Percentiles rank a stretch among this genome's conserved stretches.
These are phyloP conservation scores for Ambispora gerdemannii DNA, from an alignment of 192 early-diverging fungal species.

Conservation along the genomic window DNA sequence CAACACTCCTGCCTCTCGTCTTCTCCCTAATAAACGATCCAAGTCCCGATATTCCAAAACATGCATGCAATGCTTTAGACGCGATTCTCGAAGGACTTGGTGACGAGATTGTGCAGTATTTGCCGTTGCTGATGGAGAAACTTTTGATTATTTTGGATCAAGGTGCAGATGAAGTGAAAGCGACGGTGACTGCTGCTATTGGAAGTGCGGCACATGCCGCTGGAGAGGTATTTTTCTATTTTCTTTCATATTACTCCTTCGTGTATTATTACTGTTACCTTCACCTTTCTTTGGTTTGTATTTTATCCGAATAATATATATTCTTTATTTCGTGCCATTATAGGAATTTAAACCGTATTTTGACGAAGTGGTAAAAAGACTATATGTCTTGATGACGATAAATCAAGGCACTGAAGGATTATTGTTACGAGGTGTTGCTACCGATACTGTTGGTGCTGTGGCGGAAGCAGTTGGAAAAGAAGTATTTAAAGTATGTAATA, in stretches of 20 bases:
- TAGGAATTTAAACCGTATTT: slow-evolving; percentile 76
- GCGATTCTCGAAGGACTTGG: slow-evolving; percentile 85
- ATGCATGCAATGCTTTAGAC: slow-evolving; percentile 82
- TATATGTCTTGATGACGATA: slow-evolving; percentile 70
- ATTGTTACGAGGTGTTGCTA: slow-evolving; percentile 79
- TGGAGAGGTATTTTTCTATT: slow-evolving; percentile 46
- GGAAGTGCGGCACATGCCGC: slow-evolving; percentile 90
- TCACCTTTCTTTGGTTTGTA: too few species aligned
- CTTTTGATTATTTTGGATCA: slow-evolving; percentile 72
- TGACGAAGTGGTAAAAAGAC: slow-evolving; percentile 60
- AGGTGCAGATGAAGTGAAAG: slow-evolving; percentile 65
- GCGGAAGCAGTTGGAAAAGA: slow-evolving; percentile 86
- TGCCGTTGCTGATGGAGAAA: slow-evolving; percentile 80
- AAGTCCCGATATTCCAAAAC: slow-evolving; percentile 67
- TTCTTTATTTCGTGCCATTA: too few species aligned
- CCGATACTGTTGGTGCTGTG: slow-evolving; percentile 78
- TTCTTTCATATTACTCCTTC: neutral
- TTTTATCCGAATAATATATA: too few species aligned
- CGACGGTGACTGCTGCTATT: slow-evolving; percentile 77
- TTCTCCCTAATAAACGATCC: slow-evolving; percentile 81
- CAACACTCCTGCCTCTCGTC: slow-evolving; percentile 78
- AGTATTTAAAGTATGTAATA: slow-evolving; percentile 49
- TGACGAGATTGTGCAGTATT: slow-evolving; percentile 71
- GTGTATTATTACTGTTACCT: neutral
- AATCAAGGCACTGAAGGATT: slow-evolving; percentile 66